Evolutionary conservation across 2,329 filamentous ascomycete genomes (phyloP), one percentile per base, ranked within the genome.

Genomic region (Fusarium torreyae): DNA sequence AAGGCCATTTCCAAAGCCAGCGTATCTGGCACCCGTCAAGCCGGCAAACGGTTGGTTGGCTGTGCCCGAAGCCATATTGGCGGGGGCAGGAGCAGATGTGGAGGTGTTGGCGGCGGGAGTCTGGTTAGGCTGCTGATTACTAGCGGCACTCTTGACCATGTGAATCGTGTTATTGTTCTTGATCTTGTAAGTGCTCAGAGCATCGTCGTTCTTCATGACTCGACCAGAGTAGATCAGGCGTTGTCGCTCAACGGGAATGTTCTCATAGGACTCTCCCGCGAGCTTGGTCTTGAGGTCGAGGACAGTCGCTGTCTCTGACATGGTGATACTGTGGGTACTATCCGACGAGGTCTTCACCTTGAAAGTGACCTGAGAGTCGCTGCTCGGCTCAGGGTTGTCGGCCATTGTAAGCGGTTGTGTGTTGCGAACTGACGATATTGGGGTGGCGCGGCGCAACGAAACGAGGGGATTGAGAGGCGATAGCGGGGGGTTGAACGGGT

Each of bases 341-440:
- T 98, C 94, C 74, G 91, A 92, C n/a, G 94, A 94, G n/a, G 93
- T 93, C 85, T 98, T 99, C 82, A 99, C 91, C 83, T 94, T 96
- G 88, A 99, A 98, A 80, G 93, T 97, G 83, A 99, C 84, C 75
- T 94, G 90, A 76, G 90, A 83, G 77, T 94, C 93, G 75, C 89
- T 86, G 75, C 83, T 78, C 71, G 85, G 79, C 64, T 87, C 85
- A 73, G 83, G 79, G 77, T 87, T 88, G 80, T 93, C 91, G 77
- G 91, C 87, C 90, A 92, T 93, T 72, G 66, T 75, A 77, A 68
- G 39, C 15, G 43, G 49, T 38, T 14, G 46, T 48, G 36, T 43
- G 53, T 56, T 52, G 50, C 14, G 42, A 44, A 43, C 50, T 56
- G 55, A 55, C 57, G 69, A 56, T 46, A 63, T 31, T 33, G 55